Evolutionary conservation across 2,329 filamentous ascomycete genomes (phyloP), one percentile per base, ranked within the genome.

Genomic region (Fusarium bulbicola): DNA sequence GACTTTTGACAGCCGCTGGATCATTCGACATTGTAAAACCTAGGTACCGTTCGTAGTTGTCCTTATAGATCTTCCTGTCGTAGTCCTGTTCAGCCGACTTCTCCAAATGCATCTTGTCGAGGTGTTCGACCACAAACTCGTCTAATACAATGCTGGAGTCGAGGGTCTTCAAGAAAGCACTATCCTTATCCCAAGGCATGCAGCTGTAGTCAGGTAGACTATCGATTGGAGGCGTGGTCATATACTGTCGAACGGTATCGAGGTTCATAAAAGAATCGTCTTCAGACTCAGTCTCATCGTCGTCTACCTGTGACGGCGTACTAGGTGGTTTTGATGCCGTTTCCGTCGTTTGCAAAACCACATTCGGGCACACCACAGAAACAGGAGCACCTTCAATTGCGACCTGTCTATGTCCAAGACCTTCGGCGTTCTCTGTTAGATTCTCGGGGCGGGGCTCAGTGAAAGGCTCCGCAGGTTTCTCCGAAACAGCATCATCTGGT

Each of bases 11-110:
- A 3, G 88, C 88, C 14, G 84, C 82, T 6, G 87, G 86, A 52
- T 90, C 88, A 65, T 85, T 84, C 4, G 89, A 90, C 67, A 85
- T 79, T 13, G 88, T 90, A 66, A 89, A 91, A 14, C 86, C 81
- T 7, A 90, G 82, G 68, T 91, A 91, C 3, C 78, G 77, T 42
- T 84, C 80, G 68, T 90, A 90, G 14, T 85, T 86, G 3, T 80
- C 79, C 0, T 81, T 79, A 68, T 90, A 90, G 5, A 79, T 71
- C 43, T 83, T 78, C 54, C 82, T 84, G 40, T 80, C 77, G 12
- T 79, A 77, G 1, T 81, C 78, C 68, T 89, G 85, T 39, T 84
- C 81, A 0, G 76, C 74, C 6, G 76, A 67, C 34, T 83, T 81
- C 18, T 81, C 77, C 6, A 81, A 73, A 26, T 82, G 79, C 24